Base-by-base conservation (phyloP, 441 rosid species). In the Erodium texanum region DNA sequence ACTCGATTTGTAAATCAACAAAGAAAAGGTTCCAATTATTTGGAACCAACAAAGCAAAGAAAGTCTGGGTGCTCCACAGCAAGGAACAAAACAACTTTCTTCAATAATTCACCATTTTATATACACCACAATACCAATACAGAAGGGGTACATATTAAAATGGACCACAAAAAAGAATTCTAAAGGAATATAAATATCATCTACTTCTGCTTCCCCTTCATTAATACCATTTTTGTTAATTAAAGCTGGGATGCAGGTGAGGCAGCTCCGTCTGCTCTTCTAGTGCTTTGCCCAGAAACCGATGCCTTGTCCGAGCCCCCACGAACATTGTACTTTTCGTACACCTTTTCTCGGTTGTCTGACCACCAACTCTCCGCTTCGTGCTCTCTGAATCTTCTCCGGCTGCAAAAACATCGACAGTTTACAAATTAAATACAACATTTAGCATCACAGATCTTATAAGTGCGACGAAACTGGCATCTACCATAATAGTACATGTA, bases 311-410 rank as follows among this genome's bases (percentile, higher is more conserved):
- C 34, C 34, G 34, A 29, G 6, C 34, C 34, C 64, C 89, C 93
- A 1, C 89, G 85, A 32, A 94, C 91, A 64, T 89, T 88, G 79
- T 92, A 89, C 75, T 75, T 82, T 69, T 88, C 93, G 14, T 90
- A 89, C 64, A 95, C 98, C 78, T 78, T 92, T 66, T 90, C 98
- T 0, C 98, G 96, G 67, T 95, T 95, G 83, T 95, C 98, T 14
- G 95, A 86, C 99, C 99, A 94, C 98, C 99, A 94, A 1, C 83
- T 81, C 78, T 92, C 95, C 3, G 98, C 99, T 76, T 95, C 98
- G 68, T 92, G 96, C 84, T 95, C 99, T 23, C 85, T 90, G 63
- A 90, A 95, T 81, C 93, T 90, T 83, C 93, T 83, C 71, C 97
- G 97, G 74, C 97, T 92, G 84, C 83, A 81, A 79, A 64, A 27